Conservation (phyloP, 2,329 filamentous ascomycete species). For the Fonsecaea erecta region DNA sequence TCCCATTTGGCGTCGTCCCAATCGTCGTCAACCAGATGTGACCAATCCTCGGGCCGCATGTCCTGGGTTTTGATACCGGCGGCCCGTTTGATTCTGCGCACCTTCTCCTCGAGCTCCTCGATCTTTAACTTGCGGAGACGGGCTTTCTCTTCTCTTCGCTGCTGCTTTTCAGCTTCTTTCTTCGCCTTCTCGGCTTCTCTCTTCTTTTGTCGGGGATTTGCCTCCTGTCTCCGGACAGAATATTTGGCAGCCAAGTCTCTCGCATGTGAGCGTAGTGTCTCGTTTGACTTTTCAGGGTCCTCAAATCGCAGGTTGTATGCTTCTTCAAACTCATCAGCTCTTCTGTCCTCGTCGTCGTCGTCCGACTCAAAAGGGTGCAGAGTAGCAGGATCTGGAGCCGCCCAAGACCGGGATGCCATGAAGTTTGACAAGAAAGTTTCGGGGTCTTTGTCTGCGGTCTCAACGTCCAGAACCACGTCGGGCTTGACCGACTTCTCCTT, state of each 20-base stretch:
- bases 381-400: constrained; percentile 63
- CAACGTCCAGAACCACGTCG: constrained; percentile 66
- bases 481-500: constrained; percentile 49
- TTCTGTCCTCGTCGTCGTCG: constrained; percentile 74
- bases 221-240: constrained; percentile 84
- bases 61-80: constrained; percentile 71
- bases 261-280: constrained; percentile 84
- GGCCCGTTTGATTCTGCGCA: constrained; percentile 85
- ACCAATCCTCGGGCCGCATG: constrained; percentile 78
- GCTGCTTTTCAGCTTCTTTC: constrained; percentile 76
- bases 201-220: constrained; percentile 74
- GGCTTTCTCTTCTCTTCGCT: constrained; percentile 79
- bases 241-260: constrained; percentile 81
- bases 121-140: constrained; percentile 85
- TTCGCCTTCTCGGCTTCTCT: constrained; percentile 77
- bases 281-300: constrained; percentile 84
- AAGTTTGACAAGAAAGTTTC: constrained; percentile 95
- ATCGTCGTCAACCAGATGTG: constrained; percentile 79
- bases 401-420: constrained; percentile 88
- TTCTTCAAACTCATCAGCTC: constrained; percentile 84
- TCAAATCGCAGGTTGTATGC: constrained; percentile 97
- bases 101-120: constrained; percentile 85
- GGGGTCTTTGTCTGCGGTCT: constrained; percentile 82
- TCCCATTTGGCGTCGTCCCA: constrained; percentile 94
- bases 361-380: constrained; percentile 91